phyloP scores from a whole-genome alignment of 441 rosid genomes.

The Euphorbia corollata region DNA sequence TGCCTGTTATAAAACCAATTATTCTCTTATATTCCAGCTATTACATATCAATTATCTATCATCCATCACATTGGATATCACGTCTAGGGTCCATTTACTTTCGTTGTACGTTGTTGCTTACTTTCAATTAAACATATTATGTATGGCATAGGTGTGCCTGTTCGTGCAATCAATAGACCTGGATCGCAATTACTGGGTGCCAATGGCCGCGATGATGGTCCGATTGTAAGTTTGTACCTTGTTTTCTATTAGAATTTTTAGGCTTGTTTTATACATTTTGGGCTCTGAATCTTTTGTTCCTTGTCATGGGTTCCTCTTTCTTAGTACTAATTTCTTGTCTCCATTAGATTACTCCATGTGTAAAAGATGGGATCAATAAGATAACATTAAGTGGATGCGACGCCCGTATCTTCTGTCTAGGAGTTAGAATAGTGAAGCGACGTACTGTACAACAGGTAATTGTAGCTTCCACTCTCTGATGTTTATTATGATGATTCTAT shows the following conservation, averaged over 20 bases:
- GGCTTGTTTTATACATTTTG: slow-evolving; percentile 3
- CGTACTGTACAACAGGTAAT: slow-evolving; percentile 80
- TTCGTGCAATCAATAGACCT: slow-evolving; percentile 81
- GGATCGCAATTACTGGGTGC: slow-evolving; percentile 83
- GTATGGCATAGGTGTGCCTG: slow-evolving; percentile 39
- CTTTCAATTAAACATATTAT: no score
- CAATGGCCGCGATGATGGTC: slow-evolving; percentile 98
- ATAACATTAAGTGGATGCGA: slow-evolving; percentile 71
- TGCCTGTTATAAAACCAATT: neutral
- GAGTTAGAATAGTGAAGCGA: slow-evolving; percentile 85
- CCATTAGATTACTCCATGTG: slow-evolving; percentile 56
- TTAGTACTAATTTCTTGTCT: neutral
- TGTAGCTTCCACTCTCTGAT: neutral
- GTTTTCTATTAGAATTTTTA: neutral
- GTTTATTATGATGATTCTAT: neutral
- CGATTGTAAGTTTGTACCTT: slow-evolving; percentile 55
- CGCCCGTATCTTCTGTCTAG: slow-evolving; percentile 72
- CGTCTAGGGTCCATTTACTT: neutral
- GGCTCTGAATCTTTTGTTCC: neutral
- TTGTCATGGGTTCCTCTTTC: slow-evolving; percentile 2
- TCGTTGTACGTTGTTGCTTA: neutral
- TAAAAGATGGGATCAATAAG: slow-evolving; percentile 76
- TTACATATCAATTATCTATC: neutral
- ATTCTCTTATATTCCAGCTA: neutral
- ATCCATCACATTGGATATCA: neutral